A percentile compares a stretch with the other conserved stretches of the same genome.
Conservation (phyloP, 805 yeast species). For the Yarrowia osloensis region DNA sequence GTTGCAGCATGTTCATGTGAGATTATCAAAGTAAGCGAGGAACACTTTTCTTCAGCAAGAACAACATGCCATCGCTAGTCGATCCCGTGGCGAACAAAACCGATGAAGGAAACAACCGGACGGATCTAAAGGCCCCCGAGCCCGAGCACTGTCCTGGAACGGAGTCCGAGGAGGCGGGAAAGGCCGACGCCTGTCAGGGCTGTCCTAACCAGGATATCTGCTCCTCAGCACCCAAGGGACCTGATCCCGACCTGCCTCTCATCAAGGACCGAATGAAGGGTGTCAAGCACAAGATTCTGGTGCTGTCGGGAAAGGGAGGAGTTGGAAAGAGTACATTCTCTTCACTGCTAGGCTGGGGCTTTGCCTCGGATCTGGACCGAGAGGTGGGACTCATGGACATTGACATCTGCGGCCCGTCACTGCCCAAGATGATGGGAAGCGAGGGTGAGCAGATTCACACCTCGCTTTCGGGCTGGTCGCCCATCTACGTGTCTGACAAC, state of each 20-base stretch:
- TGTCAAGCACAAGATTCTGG: constrained; percentile 74
- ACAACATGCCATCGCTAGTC: constrained; percentile 20
- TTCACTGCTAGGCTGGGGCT: constrained; percentile 94
- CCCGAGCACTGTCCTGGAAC: constrained; percentile 99
- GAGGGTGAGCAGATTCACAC: constrained; percentile 83
- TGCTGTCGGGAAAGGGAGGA: constrained; percentile 73
- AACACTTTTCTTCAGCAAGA: neutral
- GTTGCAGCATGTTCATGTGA: neutral
- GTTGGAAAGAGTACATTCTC: constrained; percentile 98
- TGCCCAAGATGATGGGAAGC: constrained; percentile 93
- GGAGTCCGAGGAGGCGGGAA: constrained; percentile 90
- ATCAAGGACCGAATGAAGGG: constrained; percentile 68
- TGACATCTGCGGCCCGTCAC: constrained; percentile 96
- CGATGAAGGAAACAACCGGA: neutral
- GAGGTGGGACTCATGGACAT: constrained; percentile 97
- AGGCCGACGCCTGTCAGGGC: constrained; percentile 89
- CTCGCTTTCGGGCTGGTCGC: constrained; percentile 93
- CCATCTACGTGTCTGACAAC: constrained; percentile 93
- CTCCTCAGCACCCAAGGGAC: constrained; percentile 79
- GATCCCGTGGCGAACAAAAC: constrained; percentile 22
- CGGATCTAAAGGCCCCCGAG: constrained; percentile 56
- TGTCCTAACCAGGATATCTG: constrained; percentile 94
- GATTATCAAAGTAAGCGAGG: neutral
- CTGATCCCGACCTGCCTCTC: constrained; percentile 86
- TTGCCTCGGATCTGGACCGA: constrained; percentile 68